These are phyloP conservation scores for Avena sativa DNA, from an alignment of 176 grass and related monocot genomes.

Conservation along the genomic window DNA sequence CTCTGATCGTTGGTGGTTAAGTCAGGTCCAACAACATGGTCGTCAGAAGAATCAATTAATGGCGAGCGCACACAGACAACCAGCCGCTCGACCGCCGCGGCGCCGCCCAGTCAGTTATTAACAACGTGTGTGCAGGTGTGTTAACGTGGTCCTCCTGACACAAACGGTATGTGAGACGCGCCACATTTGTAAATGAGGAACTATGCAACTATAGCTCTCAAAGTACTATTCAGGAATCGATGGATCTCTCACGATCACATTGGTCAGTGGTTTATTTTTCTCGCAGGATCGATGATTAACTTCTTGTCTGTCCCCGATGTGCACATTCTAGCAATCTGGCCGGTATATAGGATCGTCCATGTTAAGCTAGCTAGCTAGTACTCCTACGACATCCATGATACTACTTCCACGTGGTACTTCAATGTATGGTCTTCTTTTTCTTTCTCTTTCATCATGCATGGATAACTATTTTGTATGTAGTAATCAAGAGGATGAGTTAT, in stretches of 20 bases:
- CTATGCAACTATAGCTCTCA: background rate
- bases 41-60: background rate
- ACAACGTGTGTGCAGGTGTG: conserved; percentile 17
- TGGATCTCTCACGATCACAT: no score
- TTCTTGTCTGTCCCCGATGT: background rate
- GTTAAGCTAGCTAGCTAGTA: background rate
- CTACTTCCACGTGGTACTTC: conserved; percentile 4
- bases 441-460: no score
- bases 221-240: background rate
- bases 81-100: conserved; percentile 40
- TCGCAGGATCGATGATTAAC: background rate
- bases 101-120: conserved; percentile 44
- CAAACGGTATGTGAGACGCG: background rate
- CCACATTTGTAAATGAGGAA: background rate
- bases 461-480: background rate
- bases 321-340: background rate
- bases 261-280: no score
- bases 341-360: background rate
- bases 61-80: conserved; percentile 16
- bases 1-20: conserved; percentile 20
- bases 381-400: background rate
- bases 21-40: conserved; percentile 16
- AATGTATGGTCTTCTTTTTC: no score
- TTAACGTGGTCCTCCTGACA: background rate
- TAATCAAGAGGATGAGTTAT: background rate